Evolutionary conservation across 257 asterid species (phyloP).

Genomic region (Solanum rostratum): DNA sequence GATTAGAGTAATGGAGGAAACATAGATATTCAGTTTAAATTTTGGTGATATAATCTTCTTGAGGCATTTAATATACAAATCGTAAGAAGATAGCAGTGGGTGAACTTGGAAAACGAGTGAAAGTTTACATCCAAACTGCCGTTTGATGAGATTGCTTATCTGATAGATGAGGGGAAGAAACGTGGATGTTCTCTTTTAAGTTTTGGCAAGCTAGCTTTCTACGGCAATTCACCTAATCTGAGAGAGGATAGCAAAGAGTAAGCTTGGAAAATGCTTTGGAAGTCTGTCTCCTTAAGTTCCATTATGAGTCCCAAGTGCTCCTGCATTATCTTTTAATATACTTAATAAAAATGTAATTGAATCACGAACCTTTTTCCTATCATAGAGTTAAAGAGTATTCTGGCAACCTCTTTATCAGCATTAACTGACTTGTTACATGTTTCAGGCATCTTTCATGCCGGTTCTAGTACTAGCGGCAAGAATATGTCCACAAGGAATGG

Average conservation of each 20-base stretch:
- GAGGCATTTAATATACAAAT: background rate
- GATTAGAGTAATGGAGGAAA: background rate
- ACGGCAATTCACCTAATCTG: background rate
- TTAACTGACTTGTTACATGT: background rate
- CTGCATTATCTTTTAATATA: background rate
- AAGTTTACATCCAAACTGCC: background rate
- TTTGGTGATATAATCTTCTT: background rate
- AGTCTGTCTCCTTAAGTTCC: background rate
- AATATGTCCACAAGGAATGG: slow-evolving; percentile 92
- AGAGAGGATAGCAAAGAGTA: background rate
- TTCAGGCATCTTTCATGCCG: slow-evolving; percentile 94
- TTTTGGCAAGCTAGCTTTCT: background rate
- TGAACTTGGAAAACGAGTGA: background rate
- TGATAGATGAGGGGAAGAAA: background rate
- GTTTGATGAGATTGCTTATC: background rate
- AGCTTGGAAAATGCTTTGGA: background rate
- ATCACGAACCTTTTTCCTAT: background rate
- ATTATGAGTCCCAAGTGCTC: background rate
- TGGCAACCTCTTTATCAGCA: background rate
- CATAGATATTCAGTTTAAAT: background rate
- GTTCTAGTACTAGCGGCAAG: slow-evolving; percentile 96
- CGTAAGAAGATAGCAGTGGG: background rate
- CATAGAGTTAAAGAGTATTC: background rate
- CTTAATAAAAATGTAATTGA: background rate
- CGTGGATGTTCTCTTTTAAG: background rate